A percentile compares a stretch with the other conserved stretches of the same genome.
phyloP scores from a whole-genome alignment of 257 asterid genomes.

The Scutellaria baicalensis region DNA sequence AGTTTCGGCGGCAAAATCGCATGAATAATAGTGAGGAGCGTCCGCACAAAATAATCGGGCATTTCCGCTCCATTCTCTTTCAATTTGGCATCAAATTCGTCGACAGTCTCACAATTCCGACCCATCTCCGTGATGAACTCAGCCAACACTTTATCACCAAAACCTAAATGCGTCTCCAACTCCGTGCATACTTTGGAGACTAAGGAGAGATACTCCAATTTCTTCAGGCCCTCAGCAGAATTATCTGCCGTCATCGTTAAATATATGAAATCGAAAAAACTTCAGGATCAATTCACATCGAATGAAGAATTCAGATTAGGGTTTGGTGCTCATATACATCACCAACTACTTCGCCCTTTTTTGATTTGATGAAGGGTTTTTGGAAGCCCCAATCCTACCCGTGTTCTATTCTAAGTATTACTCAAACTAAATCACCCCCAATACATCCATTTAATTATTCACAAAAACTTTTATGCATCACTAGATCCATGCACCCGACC shows the following conservation, averaged over 20 bases:
- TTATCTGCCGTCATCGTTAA: slow-evolving; percentile 31
- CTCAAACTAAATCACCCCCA: too few species aligned
- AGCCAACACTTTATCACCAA: slow-evolving; percentile 66
- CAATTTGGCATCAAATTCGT: slow-evolving; percentile 55
- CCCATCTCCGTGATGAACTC: slow-evolving; percentile 81
- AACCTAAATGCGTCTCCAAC: slow-evolving; percentile 65
- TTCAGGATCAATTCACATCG: too few species aligned
- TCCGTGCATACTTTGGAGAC: slow-evolving; percentile 85
- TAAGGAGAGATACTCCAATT: slow-evolving; percentile 63
- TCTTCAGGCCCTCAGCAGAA: slow-evolving; percentile 48
- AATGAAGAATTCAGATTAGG: too few species aligned
- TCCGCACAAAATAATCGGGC: slow-evolving; percentile 86
- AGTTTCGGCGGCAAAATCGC: slow-evolving; percentile 66
- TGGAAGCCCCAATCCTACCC: too few species aligned
- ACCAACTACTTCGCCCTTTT: too few species aligned
- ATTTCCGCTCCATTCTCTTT: slow-evolving; percentile 67
- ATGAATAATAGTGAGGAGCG: slow-evolving; percentile 74
- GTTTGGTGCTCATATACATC: too few species aligned
- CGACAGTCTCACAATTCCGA: slow-evolving; percentile 43
- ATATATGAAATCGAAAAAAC: not conserved
- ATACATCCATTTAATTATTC: too few species aligned
- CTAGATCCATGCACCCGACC: too few species aligned
- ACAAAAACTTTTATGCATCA: too few species aligned
- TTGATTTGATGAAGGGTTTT: too few species aligned
- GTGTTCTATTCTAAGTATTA: too few species aligned